A percentile compares a stretch with the other conserved stretches of the same genome.
These are phyloP conservation scores for Cladorrhinum samala DNA, from an alignment of 495 filamentous ascomycete species.

Conservation along the genomic window DNA sequence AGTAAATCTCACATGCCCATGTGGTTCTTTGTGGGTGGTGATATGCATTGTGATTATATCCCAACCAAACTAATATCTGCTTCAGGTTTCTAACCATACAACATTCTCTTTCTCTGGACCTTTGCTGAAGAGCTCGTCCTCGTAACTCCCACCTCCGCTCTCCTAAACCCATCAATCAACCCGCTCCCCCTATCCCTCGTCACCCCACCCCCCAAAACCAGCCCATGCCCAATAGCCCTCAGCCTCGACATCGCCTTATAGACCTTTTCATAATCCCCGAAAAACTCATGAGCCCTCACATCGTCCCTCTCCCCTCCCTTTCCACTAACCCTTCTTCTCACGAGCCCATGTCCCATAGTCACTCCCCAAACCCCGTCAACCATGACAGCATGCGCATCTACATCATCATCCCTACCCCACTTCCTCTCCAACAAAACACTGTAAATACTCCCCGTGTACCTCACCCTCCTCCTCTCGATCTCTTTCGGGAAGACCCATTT, in stretches of 20 bases:
- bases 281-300: constrained; percentile 36
- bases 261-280: constrained; percentile 35
- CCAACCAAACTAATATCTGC: too few relatives aligned
- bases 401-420: constrained; percentile 16
- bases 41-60: too few relatives aligned
- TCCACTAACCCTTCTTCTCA: background rate
- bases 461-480: constrained; percentile 14
- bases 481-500: constrained; percentile 34
- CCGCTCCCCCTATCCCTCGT: constrained; percentile 28
- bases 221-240: constrained; percentile 21
- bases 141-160: background rate
- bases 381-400: constrained; percentile 34
- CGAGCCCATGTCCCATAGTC: constrained; percentile 39
- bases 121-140: too few relatives aligned
- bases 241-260: constrained; percentile 20
- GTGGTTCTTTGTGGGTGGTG: too few relatives aligned
- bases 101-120: background rate
- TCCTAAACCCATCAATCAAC: constrained; percentile 33
- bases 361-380: constrained; percentile 39
- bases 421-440: constrained; percentile 38
- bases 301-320: constrained; percentile 12
- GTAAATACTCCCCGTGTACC: constrained; percentile 36
- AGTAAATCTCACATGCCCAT: too few relatives aligned
- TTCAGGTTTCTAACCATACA: background rate
- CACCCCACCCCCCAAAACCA: constrained; percentile 31